These are phyloP conservation scores for Schwanniomyces yamadae DNA, from an alignment of 805 yeast genomes.

Conservation along the genomic window DNA sequence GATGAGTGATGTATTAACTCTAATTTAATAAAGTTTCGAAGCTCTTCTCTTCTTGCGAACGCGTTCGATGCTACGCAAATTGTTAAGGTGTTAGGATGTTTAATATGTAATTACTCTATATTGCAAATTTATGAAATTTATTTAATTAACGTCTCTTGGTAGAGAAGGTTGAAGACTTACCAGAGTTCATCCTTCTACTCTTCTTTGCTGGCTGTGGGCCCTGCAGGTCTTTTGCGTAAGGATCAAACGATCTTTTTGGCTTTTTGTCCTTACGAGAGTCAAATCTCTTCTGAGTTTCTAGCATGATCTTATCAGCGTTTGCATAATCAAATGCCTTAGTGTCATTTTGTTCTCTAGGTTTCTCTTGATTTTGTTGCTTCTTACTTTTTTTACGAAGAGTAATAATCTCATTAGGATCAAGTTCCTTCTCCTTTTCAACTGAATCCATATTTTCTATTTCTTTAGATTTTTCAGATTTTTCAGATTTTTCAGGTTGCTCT, in stretches of 20 bases:
- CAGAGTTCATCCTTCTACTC: conserved; percentile 30
- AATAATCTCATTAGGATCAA: conserved; percentile 38
- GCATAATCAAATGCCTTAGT: conserved; percentile 44
- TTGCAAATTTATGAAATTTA: conserved; percentile 1
- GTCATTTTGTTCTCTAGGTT: conserved; percentile 3
- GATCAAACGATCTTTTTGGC: conserved; percentile 55
- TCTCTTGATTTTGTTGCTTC: conserved; percentile 11
- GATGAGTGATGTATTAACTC: no score
- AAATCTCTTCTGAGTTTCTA: conserved; percentile 13
- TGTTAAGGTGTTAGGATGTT: conserved; percentile 3
- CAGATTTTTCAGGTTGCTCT: conserved; percentile 3
- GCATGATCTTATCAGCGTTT: conserved; percentile 42
- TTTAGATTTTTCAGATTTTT: conserved; percentile 3
- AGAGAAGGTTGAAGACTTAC: conserved; percentile 38
- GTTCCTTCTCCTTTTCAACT: conserved; percentile 7
- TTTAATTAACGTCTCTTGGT: conserved; percentile 5
- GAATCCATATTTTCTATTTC: neutral
- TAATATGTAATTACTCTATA: neutral
- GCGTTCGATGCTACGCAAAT: neutral
- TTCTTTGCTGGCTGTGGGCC: conserved; percentile 59
- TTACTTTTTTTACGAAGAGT: conserved; percentile 30
- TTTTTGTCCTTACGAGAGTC: conserved; percentile 16
- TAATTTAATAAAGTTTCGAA: neutral
- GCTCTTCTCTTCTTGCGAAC: neutral
- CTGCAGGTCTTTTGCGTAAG: conserved; percentile 48